These are phyloP conservation scores for Suillus occidentalis DNA, from an alignment of 768 basidiomycete genomes.

Conservation along the genomic window DNA sequence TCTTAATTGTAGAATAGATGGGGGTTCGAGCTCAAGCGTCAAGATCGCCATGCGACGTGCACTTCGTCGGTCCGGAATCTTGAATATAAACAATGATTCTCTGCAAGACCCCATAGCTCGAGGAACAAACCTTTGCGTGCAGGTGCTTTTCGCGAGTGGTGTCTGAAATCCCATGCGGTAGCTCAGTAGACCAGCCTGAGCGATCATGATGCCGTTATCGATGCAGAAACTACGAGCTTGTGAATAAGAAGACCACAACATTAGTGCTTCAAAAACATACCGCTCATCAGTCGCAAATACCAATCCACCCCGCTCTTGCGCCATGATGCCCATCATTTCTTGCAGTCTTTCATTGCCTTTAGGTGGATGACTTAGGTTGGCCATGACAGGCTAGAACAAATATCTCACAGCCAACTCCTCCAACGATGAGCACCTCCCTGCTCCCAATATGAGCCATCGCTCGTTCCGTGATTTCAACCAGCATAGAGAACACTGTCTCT, in stretches of 20 bases:
- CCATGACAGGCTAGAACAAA: neutral
- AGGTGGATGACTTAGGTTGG: neutral
- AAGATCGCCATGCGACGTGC: conserved; percentile 78
- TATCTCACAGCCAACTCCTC: conserved; percentile 96
- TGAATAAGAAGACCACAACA: conserved; percentile 1
- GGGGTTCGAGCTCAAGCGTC: neutral
- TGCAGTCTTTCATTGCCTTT: conserved; percentile 90
- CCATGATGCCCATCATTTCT: conserved; percentile 99
- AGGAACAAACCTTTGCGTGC: conserved; percentile 79
- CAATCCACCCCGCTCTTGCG: conserved; percentile 78
- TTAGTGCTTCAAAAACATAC: conserved; percentile 40
- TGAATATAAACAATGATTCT: conserved; percentile 4
- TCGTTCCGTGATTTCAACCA: conserved; percentile 97
- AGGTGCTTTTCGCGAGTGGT: conserved; percentile 74
- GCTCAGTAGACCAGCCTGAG: conserved; percentile 91
- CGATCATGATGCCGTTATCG: conserved; percentile 99
- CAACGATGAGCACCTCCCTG: conserved; percentile 94
- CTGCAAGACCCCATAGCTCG: conserved; percentile 6
- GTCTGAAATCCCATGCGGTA: conserved; percentile 90
- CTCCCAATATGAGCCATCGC: conserved; percentile 99
- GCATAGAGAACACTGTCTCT: conserved; percentile 96
- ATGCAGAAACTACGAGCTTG: conserved; percentile 84
- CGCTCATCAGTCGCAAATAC: conserved; percentile 97
- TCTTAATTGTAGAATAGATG: neutral
- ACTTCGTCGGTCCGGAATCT: conserved; percentile 97